These are phyloP conservation scores for Prunus mume DNA, from an alignment of 306 rosid genomes.

Conservation along the genomic window DNA sequence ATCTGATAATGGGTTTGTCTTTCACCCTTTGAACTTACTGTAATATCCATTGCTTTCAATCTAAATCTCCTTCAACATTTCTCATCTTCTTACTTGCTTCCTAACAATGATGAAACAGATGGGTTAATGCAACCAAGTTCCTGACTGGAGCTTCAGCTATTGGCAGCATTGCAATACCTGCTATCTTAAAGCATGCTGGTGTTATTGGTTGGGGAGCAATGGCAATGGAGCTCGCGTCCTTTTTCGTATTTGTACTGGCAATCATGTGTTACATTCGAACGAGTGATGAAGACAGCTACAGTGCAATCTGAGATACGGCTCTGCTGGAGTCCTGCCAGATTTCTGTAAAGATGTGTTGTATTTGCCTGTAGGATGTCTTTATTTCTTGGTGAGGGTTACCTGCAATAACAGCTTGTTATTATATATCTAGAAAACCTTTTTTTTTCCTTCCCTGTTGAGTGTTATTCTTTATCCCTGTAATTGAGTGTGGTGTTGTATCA, in stretches of 20 bases:
- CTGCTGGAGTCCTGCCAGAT: conserved; percentile 11
- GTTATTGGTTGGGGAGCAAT: conserved; percentile 87
- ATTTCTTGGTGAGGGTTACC: background rate
- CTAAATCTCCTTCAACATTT: background rate
- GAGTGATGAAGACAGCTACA: conserved; percentile 48
- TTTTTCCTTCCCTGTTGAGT: conserved; percentile 1
- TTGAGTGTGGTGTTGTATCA: background rate
- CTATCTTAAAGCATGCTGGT: conserved; percentile 74
- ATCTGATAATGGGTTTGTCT: conserved; percentile 50
- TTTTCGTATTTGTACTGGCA: conserved; percentile 57
- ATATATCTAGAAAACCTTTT: background rate
- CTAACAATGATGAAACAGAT: conserved; percentile 45
- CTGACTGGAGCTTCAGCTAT: conserved; percentile 71
- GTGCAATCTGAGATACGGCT: conserved; percentile 38
- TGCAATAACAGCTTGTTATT: conserved; percentile 2
- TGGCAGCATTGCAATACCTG: conserved; percentile 89
- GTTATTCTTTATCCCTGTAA: conserved; percentile 1
- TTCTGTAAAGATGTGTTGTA: conserved; percentile 31
- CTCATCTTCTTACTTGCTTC: conserved; percentile 9
- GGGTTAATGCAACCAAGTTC: conserved; percentile 82
- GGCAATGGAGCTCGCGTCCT: conserved; percentile 78
- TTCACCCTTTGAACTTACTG: conserved; percentile 12
- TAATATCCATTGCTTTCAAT: background rate
- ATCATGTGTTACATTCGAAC: conserved; percentile 57
- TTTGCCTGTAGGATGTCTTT: background rate